Conservation (phyloP, 2,329 filamentous ascomycete genomes). For the Byssochlamys sp. region DNA sequence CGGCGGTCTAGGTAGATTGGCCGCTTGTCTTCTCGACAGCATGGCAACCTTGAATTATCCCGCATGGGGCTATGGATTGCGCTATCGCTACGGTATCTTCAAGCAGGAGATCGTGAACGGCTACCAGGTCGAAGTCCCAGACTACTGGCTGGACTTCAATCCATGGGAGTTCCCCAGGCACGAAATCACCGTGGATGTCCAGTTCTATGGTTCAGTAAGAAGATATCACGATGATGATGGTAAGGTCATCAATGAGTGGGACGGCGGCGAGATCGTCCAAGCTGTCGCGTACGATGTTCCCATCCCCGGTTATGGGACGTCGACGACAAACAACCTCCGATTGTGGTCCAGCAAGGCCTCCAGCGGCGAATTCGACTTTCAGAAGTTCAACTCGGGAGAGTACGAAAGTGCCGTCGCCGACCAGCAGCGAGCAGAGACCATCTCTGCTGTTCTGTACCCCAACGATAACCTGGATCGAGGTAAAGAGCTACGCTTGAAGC, state of each 20-base stretch:
- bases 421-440: constrained; percentile 96
- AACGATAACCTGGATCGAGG: constrained; percentile 95
- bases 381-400: constrained; percentile 97
- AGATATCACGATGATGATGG: constrained; percentile 67
- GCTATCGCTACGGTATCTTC: constrained; percentile 96
- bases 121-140: constrained; percentile 94
- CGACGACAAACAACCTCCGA: constrained; percentile 89
- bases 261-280: constrained; percentile 83
- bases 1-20: constrained; percentile 84
- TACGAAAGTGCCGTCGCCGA: constrained; percentile 98
- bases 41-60: constrained; percentile 89
- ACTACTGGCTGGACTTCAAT: constrained; percentile 99
- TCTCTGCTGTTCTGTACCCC: constrained; percentile 91
- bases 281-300: constrained; percentile 89
- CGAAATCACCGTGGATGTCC: constrained; percentile 90
- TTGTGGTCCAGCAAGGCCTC: constrained; percentile 97
- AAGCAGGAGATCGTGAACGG: constrained; percentile 98
- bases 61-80: constrained; percentile 91
- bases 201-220: constrained; percentile 82
- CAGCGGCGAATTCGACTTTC: constrained; percentile 96
- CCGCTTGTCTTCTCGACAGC: constrained; percentile 94
- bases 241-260: constrained; percentile 68
- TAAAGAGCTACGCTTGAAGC: constrained; percentile 94
- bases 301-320: constrained; percentile 81
- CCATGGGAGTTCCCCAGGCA: constrained; percentile 97